Base-by-base conservation (phyloP, 2,329 filamentous ascomycete species). In the Hymenoscyphus fraxineus region DNA sequence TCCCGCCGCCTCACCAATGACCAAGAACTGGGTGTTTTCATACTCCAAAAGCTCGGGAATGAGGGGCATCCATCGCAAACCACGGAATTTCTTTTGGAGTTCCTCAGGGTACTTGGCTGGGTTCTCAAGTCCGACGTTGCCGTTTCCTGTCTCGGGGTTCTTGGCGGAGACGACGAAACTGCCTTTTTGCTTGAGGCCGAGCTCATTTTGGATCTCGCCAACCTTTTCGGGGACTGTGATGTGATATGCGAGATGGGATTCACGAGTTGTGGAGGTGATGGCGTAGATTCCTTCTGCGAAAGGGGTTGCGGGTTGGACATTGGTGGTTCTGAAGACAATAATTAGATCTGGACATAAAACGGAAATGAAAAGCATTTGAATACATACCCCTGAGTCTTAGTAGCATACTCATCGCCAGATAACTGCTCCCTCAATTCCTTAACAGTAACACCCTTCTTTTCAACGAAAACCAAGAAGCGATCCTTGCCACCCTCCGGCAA, bases 241-340 rank as follows among this genome's bases (percentile, higher is more conserved):
- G 65, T 93, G 84, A 73, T 97, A 97, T 0, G 84, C 90, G 9
- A 97, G 80, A 71, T 96, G 92, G 1, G 87, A 91, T 58, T 89
- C 85, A 0, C 88, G 81, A 1, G 86, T 87, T 0, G 88, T 91
- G 2, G 84, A 86, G 0, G 89, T 92, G 61, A 97, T 87, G 0
- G 89, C 89, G 71, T 97, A 97, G 0, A 96, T 86, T 0, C 93
- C 93, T 75, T 96, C 92, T 0, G 88, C 93, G n/a, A 93, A 81
- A 0, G 91, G 90, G 0, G 84, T 88, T 0, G 90, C 88, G 1
- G 89, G 85, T 0, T 91, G 88, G 0, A 81, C 82, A 60, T 89
- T 86, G 13, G 67, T 71, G 57, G 90, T 84, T 15, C 84, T 85
- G 58, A 27, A 27, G 10, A 41, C 47, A 47, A 9, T 27, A 60